These are phyloP conservation scores for Fusarium udum DNA, from an alignment of 2,329 filamentous ascomycete genomes.

Conservation along the genomic window DNA sequence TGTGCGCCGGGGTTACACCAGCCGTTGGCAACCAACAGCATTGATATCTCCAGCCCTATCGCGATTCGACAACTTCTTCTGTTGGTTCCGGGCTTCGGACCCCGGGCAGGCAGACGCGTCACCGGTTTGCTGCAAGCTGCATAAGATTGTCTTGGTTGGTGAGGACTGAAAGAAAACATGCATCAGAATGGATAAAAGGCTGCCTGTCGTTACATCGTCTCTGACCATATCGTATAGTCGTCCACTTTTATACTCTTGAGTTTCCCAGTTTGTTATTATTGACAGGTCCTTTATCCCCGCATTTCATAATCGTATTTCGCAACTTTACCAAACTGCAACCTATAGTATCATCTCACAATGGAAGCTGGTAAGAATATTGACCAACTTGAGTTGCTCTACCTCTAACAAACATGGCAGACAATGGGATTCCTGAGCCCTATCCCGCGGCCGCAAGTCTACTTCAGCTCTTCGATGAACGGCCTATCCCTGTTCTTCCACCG, in stretches of 20 bases:
- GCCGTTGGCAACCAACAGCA: background rate
- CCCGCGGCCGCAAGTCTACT: conserved; percentile 4
- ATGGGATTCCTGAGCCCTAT: background rate
- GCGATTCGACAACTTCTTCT: background rate
- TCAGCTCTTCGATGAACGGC: conserved; percentile 7
- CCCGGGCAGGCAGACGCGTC: background rate
- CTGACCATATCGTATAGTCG: background rate
- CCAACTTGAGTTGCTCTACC: rapidly evolving
- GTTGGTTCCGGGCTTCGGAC: background rate
- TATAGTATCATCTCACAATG: background rate
- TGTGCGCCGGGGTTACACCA: rapidly evolving
- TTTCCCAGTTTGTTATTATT: rapidly evolving
- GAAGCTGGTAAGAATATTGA: rapidly evolving
- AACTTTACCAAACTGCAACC: rapidly evolving
- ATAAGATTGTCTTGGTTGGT: background rate
- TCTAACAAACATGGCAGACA: background rate
- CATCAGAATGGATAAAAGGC: background rate
- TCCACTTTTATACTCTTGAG: background rate
- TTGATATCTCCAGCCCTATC: background rate
- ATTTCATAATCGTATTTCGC: background rate
- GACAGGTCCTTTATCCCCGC: too few relatives aligned
- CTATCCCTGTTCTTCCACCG: background rate
- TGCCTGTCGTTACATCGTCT: background rate
- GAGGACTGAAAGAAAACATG: background rate
- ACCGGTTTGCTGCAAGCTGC: background rate